Evolutionary conservation across 306 rosid species (phyloP), one percentile per base, ranked within the genome.

Genomic region (Dalbergia oliveri): DNA sequence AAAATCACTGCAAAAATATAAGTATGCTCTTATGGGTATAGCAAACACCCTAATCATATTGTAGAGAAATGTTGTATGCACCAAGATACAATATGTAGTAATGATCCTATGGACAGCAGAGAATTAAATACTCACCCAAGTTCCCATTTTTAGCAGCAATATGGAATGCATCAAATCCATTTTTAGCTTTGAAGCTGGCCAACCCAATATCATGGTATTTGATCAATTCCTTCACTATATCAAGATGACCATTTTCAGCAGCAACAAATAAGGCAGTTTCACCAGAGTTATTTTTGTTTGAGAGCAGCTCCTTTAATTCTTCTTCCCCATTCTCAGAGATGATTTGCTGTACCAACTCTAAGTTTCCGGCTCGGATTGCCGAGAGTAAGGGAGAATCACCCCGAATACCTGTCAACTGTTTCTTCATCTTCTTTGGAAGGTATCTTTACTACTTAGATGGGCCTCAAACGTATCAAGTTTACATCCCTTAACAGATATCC

Each of bases 121-220:
- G 66, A 65, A 54, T 71, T 33, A 81, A 75, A 81, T 35, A 72
- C 85, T 66, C 47, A 90, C 97, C 95, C 53, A 93, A 70, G 77
- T 88, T 56, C 66, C 95, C 97, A 82, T 88, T 89, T 84, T 90
- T 90, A 76, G 97, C 88, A 89, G 95, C 94, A 80, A 93, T 45
- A 57, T 88, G 97, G 66, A 93, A 93, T 45, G 97, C 92, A 79
- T 93, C 97, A 37, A 54, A 89, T 47, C 92, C 91, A 85, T 88
- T 89, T 82, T 85, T 81, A 84, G 97, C 95, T 85, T 87, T 93
- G 75, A 66, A 41, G 49, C 88, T 23, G 64, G 90, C 95, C 82
- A 86, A 66, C 10, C 86, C 79, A 82, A 64, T 23, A 73, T 93
- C 92, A 71, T 85, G 86, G 76, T 80, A 78, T 78, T 54, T 77